Conservation (phyloP, 225 moss, liverwort and hornwort species). For the Takakia lepidozioides region DNA sequence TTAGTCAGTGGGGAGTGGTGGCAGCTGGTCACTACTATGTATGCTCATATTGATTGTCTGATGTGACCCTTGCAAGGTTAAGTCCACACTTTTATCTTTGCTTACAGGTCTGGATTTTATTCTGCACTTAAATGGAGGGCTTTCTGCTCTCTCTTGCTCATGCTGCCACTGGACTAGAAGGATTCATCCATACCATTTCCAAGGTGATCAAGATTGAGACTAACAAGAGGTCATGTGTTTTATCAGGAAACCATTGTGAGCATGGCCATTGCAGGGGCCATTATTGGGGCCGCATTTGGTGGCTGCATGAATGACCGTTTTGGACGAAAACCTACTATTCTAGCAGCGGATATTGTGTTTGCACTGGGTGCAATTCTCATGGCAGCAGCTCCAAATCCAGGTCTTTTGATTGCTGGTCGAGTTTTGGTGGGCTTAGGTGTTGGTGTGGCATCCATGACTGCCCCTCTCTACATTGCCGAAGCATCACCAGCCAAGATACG, state of each 20-base stretch:
- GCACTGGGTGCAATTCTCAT: conserved; percentile 66
- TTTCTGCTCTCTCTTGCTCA: too few relatives aligned
- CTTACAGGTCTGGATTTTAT: neutral
- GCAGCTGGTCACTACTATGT: too few relatives aligned
- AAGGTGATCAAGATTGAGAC: neutral
- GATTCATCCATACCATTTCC: neutral
- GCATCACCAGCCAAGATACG: conserved; percentile 63
- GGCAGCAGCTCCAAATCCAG: conserved; percentile 59
- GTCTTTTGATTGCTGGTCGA: conserved; percentile 56
- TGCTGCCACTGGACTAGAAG: neutral
- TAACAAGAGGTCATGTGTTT: neutral
- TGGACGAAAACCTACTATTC: conserved; percentile 66
- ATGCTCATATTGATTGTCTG: neutral
- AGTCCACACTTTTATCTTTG: neutral
- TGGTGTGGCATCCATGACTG: conserved; percentile 86
- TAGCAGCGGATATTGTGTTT: conserved; percentile 59
- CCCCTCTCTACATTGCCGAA: conserved; percentile 89
- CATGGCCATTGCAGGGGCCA: conserved; percentile 81
- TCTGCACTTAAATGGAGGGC: too few relatives aligned
- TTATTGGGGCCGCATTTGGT: conserved; percentile 63
- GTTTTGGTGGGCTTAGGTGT: conserved; percentile 78
- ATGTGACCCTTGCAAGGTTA: neutral
- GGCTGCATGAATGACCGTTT: conserved; percentile 53
- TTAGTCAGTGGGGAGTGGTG: too few relatives aligned
- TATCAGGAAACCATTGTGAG: conserved; percentile 75